Evolutionary conservation across 441 rosid genomes (phyloP), one percentile per base, ranked within the genome.

Genomic region (Pelargonium australe): DNA sequence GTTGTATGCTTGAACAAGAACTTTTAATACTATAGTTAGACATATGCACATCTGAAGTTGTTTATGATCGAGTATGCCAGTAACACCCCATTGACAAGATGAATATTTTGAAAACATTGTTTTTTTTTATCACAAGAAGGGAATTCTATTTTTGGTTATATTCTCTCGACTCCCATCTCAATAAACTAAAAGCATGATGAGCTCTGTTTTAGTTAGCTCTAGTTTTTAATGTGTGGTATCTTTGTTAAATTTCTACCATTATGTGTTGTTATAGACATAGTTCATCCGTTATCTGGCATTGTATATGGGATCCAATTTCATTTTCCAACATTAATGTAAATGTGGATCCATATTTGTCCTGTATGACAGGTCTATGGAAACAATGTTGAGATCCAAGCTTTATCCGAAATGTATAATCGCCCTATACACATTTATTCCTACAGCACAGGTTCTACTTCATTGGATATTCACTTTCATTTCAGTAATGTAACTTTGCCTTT

Each of bases 401-500:
- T 95, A 14, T 94, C 93, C 16, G 99, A 95, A 80, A 92, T 95
- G 90, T 95, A 88, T 69, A 92, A 92, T 79, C 85, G 97, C 68
- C 99, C 98, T 17, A 95, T 95, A 74, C 99, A 92, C 74, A 89
- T 95, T 40, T 92, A 92, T 78, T 90, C 98, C 72, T 90, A 95
- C 71, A 83, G 87, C 83, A 84, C 92, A 78, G 97, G 99, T 95
- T 76, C 67, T 64, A 3, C 23, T 69, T 65, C 58, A 9, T 34
- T 63, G 53, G 7, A 37, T 68, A 51, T 49, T 53, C 43, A 34
- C 43, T 40, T 66, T 28, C 31, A 25, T 28, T 40, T 62, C 40
- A 45, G 58, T 20, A 20, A 13, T 20, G 55, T 19, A 68, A 72
- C 57, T 17, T 68, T 49, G 47, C 49, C 6, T 7, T 62, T 66